A percentile compares a stretch with the other conserved stretches of the same genome.
Conservation (phyloP, 78 protist genomes). For the Tieghemostelium lacteum region DNA sequence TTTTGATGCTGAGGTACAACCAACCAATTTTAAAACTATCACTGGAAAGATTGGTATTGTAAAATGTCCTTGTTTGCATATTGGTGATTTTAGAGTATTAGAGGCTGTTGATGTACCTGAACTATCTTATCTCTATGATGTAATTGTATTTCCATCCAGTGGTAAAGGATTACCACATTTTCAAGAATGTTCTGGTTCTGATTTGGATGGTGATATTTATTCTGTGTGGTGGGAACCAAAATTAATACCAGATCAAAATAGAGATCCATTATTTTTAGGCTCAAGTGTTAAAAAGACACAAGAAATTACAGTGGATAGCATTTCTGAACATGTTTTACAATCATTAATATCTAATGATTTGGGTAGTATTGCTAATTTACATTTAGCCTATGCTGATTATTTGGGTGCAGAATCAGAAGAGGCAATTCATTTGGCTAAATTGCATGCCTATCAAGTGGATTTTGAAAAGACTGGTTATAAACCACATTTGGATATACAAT, state of each 20-base stretch:
- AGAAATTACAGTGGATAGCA: neutral
- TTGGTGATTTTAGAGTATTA: constrained; percentile 80
- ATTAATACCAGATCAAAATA: neutral
- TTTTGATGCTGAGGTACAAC: too few relatives aligned
- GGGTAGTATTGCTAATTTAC: too few relatives aligned
- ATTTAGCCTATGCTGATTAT: too few relatives aligned
- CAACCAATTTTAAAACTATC: too few relatives aligned
- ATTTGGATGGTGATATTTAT: constrained; percentile 84
- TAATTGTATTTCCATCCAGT: constrained; percentile 41
- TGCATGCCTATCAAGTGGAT: constrained; percentile 71
- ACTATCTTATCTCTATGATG: constrained; percentile 16
- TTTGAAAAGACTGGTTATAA: constrained; percentile 66
- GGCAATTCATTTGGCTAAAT: constrained; percentile 39
- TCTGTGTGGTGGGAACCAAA: constrained; percentile 42
- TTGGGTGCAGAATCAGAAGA: too few relatives aligned
- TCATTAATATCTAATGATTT: neutral
- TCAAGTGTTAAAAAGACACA: neutral
- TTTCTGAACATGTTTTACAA: neutral
- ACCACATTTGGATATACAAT: too few relatives aligned
- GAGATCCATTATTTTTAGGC: neutral
- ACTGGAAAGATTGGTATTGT: constrained; percentile 37
- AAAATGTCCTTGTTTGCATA: constrained; percentile 83
- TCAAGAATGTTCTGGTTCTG: constrained; percentile 59
- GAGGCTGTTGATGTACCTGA: neutral
- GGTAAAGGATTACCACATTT: constrained; percentile 68